Conservation (phyloP, 768 basidiomycete species). For the Suillus occidentalis region DNA sequence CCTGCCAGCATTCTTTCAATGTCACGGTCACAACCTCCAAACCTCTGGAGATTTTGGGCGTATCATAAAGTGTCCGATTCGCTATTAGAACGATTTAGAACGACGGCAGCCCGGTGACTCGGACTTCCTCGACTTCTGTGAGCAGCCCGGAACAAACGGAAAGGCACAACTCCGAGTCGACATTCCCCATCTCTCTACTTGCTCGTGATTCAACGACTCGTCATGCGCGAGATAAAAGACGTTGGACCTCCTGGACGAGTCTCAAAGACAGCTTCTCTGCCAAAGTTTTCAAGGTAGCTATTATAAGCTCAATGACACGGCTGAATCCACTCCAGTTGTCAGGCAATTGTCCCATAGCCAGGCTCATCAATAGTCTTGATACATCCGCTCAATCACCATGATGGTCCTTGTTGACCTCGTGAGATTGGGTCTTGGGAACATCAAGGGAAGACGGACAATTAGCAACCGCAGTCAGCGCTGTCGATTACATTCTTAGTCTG, state of each 20-base stretch:
- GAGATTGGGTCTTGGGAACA: no score
- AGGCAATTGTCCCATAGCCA: no score
- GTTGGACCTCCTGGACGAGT: background rate
- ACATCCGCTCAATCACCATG: background rate
- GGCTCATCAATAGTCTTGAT: background rate
- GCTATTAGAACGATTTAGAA: background rate
- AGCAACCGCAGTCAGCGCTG: no score
- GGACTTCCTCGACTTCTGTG: background rate
- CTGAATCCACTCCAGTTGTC: background rate
- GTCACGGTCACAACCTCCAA: background rate
- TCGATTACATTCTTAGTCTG: no score
- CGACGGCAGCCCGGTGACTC: background rate
- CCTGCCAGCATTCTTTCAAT: background rate
- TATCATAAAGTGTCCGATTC: background rate
- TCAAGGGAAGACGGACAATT: no score
- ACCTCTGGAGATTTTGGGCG: background rate
- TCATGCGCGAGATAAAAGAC: background rate
- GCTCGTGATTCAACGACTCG: no score
- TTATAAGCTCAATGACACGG: background rate
- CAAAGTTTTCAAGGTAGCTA: background rate
- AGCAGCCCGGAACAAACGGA: background rate
- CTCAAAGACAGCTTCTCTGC: background rate
- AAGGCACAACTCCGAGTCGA: background rate
- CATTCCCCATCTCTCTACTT: background rate
- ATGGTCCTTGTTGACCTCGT: no score